phyloP scores from a whole-genome alignment of 2,329 filamentous ascomycete genomes.

The Ascomycota sp. region DNA sequence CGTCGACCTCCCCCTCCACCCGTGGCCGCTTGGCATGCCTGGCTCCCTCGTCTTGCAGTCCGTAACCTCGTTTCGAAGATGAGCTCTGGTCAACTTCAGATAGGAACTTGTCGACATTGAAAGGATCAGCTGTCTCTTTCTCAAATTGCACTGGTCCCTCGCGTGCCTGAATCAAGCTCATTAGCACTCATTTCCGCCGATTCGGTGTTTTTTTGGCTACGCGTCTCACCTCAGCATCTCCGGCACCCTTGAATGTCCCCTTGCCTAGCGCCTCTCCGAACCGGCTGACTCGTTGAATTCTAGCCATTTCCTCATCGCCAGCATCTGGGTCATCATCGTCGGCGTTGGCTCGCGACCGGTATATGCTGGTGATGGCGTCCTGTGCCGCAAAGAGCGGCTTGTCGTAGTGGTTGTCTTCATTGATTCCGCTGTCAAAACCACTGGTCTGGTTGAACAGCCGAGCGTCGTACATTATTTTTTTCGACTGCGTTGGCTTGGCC shows the following conservation, averaged over 20 bases:
- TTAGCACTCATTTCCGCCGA: constrained; percentile 9
- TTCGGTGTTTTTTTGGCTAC: not conserved
- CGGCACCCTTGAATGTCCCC: constrained; percentile 78
- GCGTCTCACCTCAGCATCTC: constrained; percentile 50
- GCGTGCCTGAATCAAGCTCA: constrained; percentile 30
- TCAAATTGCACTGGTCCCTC: constrained; percentile 94
- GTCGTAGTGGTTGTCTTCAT: constrained; percentile 94
- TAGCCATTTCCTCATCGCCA: constrained; percentile 66
- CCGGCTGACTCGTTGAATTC: constrained; percentile 65
- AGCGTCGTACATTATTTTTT: constrained; percentile 93
- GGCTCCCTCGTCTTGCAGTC: constrained; percentile 45
- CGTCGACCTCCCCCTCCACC: constrained; percentile 40
- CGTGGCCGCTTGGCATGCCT: constrained; percentile 51
- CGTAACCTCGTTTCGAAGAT: constrained; percentile 55
- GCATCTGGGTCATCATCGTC: constrained; percentile 62
- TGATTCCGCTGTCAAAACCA: constrained; percentile 81
- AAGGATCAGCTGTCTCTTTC: constrained; percentile 68
- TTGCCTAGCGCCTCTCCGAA: constrained; percentile 74
- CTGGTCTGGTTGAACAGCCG: constrained; percentile 85
- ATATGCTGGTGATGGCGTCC: constrained; percentile 86
- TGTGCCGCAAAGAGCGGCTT: constrained; percentile 93
- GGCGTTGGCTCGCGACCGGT: constrained; percentile 56
- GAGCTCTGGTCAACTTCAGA: constrained; percentile 49
- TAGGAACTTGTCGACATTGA: constrained; percentile 88
- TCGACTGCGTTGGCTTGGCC: constrained; percentile 81